Evolutionary conservation across 2,329 filamentous ascomycete species (phyloP), one percentile per base, ranked within the genome.

Genomic region (Xylaria sp.): DNA sequence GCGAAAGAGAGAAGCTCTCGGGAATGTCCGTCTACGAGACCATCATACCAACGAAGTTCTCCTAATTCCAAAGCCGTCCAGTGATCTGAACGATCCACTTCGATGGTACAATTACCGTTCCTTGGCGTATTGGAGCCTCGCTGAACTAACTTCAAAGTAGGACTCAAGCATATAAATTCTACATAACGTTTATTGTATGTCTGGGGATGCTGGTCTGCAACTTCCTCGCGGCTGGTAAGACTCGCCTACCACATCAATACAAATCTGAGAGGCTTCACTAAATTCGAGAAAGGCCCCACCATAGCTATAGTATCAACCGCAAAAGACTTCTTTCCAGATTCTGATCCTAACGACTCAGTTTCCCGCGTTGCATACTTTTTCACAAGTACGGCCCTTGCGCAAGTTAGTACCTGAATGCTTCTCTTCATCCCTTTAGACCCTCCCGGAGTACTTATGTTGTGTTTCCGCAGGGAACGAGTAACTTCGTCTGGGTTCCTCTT

Each of bases 201-300:
- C 69, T 84, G 3, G 85, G 86, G 62, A 87, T 88, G 79, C 80
- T 86, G 69, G 82, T 88, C 76, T 86, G 82, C 78, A 88, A 88
- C 75, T 88, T 88, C 71, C 77, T 88, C 4, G 85, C 86, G 0
- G 86, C 85, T n/a, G 86, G 82, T 76, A 71, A 64, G 67, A 18
- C 28, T 18, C 7, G 10, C 9, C 25, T n/a, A 28, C 10, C 36
- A 20, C 9, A 39, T 54, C 20, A 39, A 28, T 15, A 28, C 15
- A 43, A 28, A 28, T 43, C 15, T 10, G 10, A 25, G 41, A 33
- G 25, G 33, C 15, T 23, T 15, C 56, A 46, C 57, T 66, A 56
- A 62, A 20, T 23, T 4, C 46, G 13, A 43, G 3, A 36, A 51
- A 77, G 75, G 83, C 0, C 86, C 86, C 2, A 82, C 83, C 2